Evolutionary conservation across 495 filamentous ascomycete genomes (phyloP).

Genomic region (Penicillium samsonianum): DNA sequence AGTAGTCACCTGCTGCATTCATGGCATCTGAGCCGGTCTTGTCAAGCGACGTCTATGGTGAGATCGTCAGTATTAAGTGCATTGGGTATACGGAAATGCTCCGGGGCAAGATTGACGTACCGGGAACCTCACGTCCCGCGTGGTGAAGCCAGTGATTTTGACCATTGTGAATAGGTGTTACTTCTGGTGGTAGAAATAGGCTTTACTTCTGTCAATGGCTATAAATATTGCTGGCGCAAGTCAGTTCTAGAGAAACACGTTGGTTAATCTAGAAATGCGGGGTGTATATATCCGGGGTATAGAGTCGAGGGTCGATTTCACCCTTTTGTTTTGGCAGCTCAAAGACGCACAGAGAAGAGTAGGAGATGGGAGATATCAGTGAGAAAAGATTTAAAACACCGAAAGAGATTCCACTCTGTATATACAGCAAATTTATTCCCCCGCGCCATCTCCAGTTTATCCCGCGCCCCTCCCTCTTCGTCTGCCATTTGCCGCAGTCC

Average conservation of each 20-base stretch:
- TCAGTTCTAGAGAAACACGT: slow-evolving; percentile 7
- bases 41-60: slow-evolving; percentile 75
- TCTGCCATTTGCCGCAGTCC: slow-evolving; percentile 2
- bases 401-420: slow-evolving; percentile 22
- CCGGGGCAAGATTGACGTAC: slow-evolving; percentile 40
- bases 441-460: slow-evolving; percentile 25
- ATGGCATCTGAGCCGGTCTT: slow-evolving; percentile 97
- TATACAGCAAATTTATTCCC: slow-evolving; percentile 30
- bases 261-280: slow-evolving; percentile 8
- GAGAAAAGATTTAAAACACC: slow-evolving; percentile 6
- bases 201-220: background rate
- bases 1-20: slow-evolving; percentile 95
- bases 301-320: background rate
- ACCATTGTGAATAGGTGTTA: slow-evolving; percentile 49
- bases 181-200: background rate
- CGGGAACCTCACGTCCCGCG: slow-evolving; percentile 88
- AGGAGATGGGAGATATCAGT: slow-evolving; percentile 7
- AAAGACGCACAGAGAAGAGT: background rate
- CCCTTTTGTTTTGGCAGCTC: background rate
- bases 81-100: background rate
- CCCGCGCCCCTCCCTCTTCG: slow-evolving; percentile 21
- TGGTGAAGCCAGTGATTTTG: slow-evolving; percentile 77
- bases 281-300: slow-evolving; percentile 11
- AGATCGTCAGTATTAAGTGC: slow-evolving; percentile 1
- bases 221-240: background rate